Percentiles rank a stretch among this genome's conserved stretches.
Evolutionary conservation across 345 rosid genomes (phyloP).

Genomic region (Cardiospermum halicacabum): DNA sequence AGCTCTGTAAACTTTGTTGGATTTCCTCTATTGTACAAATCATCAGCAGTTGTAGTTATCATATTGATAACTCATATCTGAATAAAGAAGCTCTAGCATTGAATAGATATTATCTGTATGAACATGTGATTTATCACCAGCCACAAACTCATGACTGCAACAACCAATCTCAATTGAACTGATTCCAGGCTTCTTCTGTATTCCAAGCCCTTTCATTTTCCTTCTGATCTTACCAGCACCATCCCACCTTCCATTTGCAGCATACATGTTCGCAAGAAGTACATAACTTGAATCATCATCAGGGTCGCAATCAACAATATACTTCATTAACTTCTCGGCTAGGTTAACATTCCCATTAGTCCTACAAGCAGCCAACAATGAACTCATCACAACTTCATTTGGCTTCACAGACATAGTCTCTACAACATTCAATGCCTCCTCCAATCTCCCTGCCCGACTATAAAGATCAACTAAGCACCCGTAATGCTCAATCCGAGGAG

Average conservation of each 20-base stretch:
- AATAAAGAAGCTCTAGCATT: constrained; percentile 45
- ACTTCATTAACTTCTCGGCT: constrained; percentile 51
- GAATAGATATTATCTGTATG: constrained; percentile 36
- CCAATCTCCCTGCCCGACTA: constrained; percentile 75
- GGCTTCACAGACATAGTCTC: constrained; percentile 74
- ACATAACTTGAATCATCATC: constrained; percentile 57
- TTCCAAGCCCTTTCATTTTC: constrained; percentile 61
- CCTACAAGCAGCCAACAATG: constrained; percentile 72
- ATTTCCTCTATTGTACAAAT: too few species aligned
- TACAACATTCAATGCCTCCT: constrained; percentile 54
- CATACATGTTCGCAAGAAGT: constrained; percentile 66
- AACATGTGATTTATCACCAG: constrained; percentile 51
- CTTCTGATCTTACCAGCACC: constrained; percentile 64
- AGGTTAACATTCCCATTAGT: constrained; percentile 40
- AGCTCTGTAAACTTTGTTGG: too few species aligned
- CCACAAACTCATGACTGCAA: constrained; percentile 58
- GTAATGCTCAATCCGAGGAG: constrained; percentile 73
- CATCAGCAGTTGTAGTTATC: too few species aligned
- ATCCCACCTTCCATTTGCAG: constrained; percentile 69
- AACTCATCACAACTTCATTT: constrained; percentile 69
- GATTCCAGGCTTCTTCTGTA: constrained; percentile 67
- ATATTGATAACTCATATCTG: constrained; percentile 33
- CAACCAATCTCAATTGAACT: constrained; percentile 65
- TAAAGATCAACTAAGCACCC: constrained; percentile 87
- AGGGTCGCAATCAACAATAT: constrained; percentile 42